Evolutionary conservation across 305 asterid species (phyloP).

Genomic region (Fraxinus platypoda): DNA sequence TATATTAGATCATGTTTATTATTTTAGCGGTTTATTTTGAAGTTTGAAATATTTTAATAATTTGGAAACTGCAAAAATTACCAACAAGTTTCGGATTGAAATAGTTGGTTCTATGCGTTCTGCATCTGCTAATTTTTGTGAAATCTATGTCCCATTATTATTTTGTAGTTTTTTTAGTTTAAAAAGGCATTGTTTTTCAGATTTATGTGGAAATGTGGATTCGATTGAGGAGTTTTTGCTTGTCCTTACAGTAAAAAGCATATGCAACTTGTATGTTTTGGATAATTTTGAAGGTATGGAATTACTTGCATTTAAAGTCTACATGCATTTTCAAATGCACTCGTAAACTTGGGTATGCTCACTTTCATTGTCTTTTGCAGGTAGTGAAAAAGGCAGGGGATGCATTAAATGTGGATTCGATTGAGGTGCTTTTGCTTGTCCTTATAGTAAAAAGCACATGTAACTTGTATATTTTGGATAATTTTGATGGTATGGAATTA

Average conservation of each 20-base stretch:
- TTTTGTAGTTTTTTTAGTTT: too few relatives aligned
- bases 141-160: too few relatives aligned
- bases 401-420: conserved; percentile 26
- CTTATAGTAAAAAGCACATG: background rate
- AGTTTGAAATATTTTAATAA: too few relatives aligned
- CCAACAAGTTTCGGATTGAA: too few relatives aligned
- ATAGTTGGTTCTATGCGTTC: too few relatives aligned
- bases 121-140: too few relatives aligned
- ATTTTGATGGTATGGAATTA: conserved; percentile 8
- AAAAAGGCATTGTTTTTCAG: too few relatives aligned
- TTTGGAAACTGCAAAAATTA: too few relatives aligned
- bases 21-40: too few relatives aligned
- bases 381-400: conserved; percentile 71
- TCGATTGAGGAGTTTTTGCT: background rate
- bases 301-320: background rate
- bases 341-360: background rate
- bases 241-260: background rate
- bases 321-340: background rate
- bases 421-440: background rate
- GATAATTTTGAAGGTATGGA: conserved; percentile 9
- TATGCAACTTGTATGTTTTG: background rate
- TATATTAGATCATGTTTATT: too few relatives aligned
- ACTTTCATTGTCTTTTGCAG: conserved; percentile 31
- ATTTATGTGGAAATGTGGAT: conserved; percentile 15
- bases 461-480: background rate